Conservation (phyloP, 2,329 filamentous ascomycete genomes). For the Hypomyces rosellus region DNA sequence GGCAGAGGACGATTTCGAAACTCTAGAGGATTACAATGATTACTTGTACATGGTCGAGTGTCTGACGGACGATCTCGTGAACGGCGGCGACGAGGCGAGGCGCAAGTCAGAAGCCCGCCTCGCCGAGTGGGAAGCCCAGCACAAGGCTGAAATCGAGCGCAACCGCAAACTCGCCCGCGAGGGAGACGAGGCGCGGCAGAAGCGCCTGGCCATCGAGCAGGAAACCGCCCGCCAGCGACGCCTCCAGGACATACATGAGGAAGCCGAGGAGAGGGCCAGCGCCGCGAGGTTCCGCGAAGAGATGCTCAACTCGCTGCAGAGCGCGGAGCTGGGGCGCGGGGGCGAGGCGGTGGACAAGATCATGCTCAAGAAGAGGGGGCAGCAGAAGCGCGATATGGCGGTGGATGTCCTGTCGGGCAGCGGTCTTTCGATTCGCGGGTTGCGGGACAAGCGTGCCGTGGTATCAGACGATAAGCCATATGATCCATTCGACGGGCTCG, state of each 20-base stretch:
- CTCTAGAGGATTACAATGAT: conserved; percentile 77
- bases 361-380: conserved; percentile 67
- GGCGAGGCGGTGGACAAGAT: conserved; percentile 54
- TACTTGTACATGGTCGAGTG: conserved; percentile 91
- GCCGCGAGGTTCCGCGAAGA: conserved; percentile 59
- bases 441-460: conserved; percentile 55
- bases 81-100: conserved; percentile 59
- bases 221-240: conserved; percentile 57
- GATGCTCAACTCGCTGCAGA: conserved; percentile 63
- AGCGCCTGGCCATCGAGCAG: conserved; percentile 56
- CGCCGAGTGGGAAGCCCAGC: conserved; percentile 62
- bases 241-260: conserved; percentile 57
- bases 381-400: conserved; percentile 31
- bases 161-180: conserved; percentile 50
- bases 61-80: conserved; percentile 81
- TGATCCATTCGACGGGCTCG: conserved; percentile 78
- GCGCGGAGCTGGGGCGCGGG: conserved; percentile 53
- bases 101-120: conserved; percentile 39
- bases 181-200: conserved; percentile 46
- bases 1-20: conserved; percentile 84
- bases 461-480: conserved; percentile 62
- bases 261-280: conserved; percentile 62
- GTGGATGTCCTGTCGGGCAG: conserved; percentile 8
- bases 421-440: conserved; percentile 66
- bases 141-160: conserved; percentile 61